Base-by-base conservation (phyloP, 2,329 filamentous ascomycete genomes). In the Elsinoe batatas region DNA sequence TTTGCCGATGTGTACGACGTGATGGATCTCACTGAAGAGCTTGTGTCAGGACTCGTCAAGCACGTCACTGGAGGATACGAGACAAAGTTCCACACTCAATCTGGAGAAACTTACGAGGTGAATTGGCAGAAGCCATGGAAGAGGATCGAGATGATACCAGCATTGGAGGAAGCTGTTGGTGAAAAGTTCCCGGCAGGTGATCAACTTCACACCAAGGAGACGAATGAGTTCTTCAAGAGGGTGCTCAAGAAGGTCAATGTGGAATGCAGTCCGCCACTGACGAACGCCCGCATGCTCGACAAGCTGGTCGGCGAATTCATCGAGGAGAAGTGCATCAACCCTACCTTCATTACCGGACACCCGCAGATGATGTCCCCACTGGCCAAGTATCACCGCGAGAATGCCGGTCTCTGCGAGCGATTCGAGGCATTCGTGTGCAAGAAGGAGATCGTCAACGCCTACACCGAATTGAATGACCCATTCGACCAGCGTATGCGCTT, bases 381-480 rank as follows among this genome's bases (percentile, higher is more conserved):
- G 15, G 93, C 93, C 77, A 98, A 98, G 80, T 91, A 91, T 72
- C 88, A 96, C 73, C 87, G 93, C 62, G 74, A 78, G 46, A 81
- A 82, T 60, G 80, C 85, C 54, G 93, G 91, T 65, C 81, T 98
- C 33, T 96, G 90, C 70, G 93, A 98, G 77, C 87, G 93, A 56
- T 97, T 97, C 71, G 93, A 98, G 74, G 91, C 88, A 10, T 98
- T 98, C 63, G 93, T 96, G 44, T 90, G 86, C 78, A 94, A 90
- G 79, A 94, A 93, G 81, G 91, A 97, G 71, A 96, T 97, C 63
- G 86, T 85, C 66, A 97, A 98, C 68, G 91, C 91, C 5, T 94
- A 96, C 75, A 97, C 91, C 37, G 93, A 98, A 82, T 84, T 98
- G 80, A 94, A 95, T 78, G 88, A 96, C 66, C 90, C 91, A 56